Evolutionary conservation across 257 asterid genomes (phyloP), one percentile per base, ranked within the genome.

Genomic region (Capsicum chinense): DNA sequence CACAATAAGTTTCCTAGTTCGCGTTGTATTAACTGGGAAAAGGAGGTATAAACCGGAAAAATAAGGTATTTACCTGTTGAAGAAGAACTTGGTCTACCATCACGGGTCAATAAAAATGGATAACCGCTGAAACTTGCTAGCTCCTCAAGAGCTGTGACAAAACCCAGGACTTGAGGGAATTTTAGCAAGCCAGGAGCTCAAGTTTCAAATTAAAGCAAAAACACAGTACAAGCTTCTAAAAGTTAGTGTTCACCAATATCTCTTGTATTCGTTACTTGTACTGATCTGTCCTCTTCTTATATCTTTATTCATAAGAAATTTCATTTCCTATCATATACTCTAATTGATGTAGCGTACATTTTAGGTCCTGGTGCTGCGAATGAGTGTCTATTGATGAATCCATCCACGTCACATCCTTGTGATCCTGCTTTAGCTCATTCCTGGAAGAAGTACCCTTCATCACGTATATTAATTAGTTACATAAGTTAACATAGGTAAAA

Each of bases 361-460:
- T 26, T 26, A 26, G 33, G 63, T 78, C 69, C 81, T 60, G 66
- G 83, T 83, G 81, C 79, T 6, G 86, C 68, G 84, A 86, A 83
- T 80, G 74, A 8, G 16, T 86, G 74, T 66, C 11, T 10, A 80
- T 67, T 64, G 69, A 74, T 44, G 74, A 15, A 54, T 83, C 59
- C 81, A 83, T 87, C 87, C 19, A 26, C 2, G 33, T 0, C 33
- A 26, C 33, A 26, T 1, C 33, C 33, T 26, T 26, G 33, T 1
- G 33, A 79, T 69, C 97, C 94, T 81, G 87, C 90, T 86, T 33
- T 37, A 80, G 85, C 82, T 69, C 89, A 87, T 85, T 66, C 90
- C 58, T 94, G 96, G 97, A 90, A 87, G 97, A 90, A 88, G 92
- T 86, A 33, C 10, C 39, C 6, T 47, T n/a, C 10, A 47, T 71